Evolutionary conservation across 2,329 filamentous ascomycete genomes (phyloP), one percentile per base, ranked within the genome.

Genomic region (Aureobasidium sp.): DNA sequence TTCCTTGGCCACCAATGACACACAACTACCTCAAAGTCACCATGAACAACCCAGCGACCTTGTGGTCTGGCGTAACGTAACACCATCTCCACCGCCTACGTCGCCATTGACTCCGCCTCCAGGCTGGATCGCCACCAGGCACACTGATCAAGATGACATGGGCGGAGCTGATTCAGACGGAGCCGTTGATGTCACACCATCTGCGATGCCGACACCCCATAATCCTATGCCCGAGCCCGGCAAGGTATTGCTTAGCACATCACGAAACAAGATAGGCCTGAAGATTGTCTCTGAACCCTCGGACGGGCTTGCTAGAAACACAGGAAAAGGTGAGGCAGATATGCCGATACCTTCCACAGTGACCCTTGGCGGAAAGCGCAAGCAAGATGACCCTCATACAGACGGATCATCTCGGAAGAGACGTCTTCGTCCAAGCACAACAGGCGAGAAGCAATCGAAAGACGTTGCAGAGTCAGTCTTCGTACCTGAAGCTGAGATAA

Each of bases 41-140:
- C 31, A 23, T 6, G 20, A 53, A 5, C 31, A 53, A 53, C 31
- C 36, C 50, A 36, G 23, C 20, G 31, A 23, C 13, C 31, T 23
- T 13, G 31, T 36, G 20, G 9, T 15, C 31, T 58, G n/a, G 6
- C 20, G 4, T 36, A 20, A 20, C 6, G 23, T 18, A 13, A 59
- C 55, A 36, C 55, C 55, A 36, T 36, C 55, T 47, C 36, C 42
- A 36, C 55, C 55, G 25, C 29, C 42, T 18, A 10, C n/a, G 3
- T 59, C 55, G 11, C 55, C 55, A 9, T 36, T 59, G 29, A 59
- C 20, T 18, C 55, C 55, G 20, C 55, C 42, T 10, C 55, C 27
- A 25, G 4, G 8, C 6, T n/a, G 9, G 11, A 2, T 29, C 45
- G 20, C 9, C 38, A 20, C 54, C 11, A 45, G 4, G 8, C 4